Evolutionary conservation across 352 stramenopile species (phyloP).

Genomic region (Pythium guiyangense): DNA sequence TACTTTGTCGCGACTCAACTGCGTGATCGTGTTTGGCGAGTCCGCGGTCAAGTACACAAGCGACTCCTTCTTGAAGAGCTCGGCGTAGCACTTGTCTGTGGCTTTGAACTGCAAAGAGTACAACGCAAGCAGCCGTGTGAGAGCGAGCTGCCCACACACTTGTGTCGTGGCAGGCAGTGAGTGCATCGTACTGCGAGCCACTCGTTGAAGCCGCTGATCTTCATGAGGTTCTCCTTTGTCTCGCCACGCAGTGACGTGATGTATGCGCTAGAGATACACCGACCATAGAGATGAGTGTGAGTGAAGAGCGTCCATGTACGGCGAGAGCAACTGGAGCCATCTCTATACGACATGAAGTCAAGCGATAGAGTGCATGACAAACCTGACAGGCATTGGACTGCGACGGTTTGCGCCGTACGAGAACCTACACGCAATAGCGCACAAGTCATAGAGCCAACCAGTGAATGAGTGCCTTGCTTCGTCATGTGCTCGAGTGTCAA

Average conservation of each 20-base stretch:
- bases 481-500: not conserved
- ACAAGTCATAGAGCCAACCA: not conserved
- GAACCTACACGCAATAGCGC: slow-evolving; percentile 37
- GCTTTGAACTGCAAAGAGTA: slow-evolving; percentile 44
- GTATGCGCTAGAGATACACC: slow-evolving; percentile 26
- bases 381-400: slow-evolving; percentile 52
- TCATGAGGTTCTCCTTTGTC: slow-evolving; percentile 78
- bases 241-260: slow-evolving; percentile 73
- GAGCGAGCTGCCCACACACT: not conserved
- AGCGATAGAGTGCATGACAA: slow-evolving; percentile 4
- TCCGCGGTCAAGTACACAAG: slow-evolving; percentile 96
- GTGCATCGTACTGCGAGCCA: slow-evolving; percentile 50
- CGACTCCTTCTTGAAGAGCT: slow-evolving; percentile 74
- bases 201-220: slow-evolving; percentile 89
- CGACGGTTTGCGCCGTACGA: slow-evolving; percentile 77
- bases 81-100: slow-evolving; percentile 54
- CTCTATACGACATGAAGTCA: not conserved
- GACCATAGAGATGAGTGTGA: not conserved
- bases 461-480: not conserved
- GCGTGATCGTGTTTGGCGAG: slow-evolving; percentile 88
- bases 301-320: not conserved
- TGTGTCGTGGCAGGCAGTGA: not conserved
- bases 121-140: not conserved
- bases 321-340: too few species aligned
- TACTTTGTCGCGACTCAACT: slow-evolving; percentile 83